Evolutionary conservation across 306 rosid species (phyloP).

Genomic region (Quercus mongolica): DNA sequence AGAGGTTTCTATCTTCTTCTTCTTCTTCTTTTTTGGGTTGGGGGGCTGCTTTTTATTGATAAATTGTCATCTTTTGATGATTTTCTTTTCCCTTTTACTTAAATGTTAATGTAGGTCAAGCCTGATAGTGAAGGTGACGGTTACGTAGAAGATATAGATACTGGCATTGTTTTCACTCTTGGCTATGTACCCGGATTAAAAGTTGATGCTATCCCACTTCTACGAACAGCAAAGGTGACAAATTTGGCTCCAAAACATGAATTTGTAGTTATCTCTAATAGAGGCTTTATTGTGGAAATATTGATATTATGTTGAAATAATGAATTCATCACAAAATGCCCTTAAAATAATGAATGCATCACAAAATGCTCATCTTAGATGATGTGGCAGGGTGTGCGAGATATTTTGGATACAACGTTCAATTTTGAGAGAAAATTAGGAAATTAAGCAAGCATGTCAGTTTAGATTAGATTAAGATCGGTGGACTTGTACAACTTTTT

Average conservation of each 20-base stretch:
- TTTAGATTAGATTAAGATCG: no score
- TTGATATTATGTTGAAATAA: not conserved
- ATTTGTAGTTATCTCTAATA: not conserved
- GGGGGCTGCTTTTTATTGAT: not conserved
- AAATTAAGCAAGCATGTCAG: no score
- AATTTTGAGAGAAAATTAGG: no score
- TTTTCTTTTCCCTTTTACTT: no score
- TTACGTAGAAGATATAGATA: slow-evolving; percentile 1
- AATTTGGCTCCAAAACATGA: not conserved
- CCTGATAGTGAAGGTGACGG: slow-evolving; percentile 9
- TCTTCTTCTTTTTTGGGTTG: not conserved
- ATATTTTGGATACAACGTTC: not conserved
- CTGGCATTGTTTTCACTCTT: slow-evolving; percentile 60
- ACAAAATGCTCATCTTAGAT: not conserved
- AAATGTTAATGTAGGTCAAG: slow-evolving; percentile 27
- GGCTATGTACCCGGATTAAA: slow-evolving; percentile 71
- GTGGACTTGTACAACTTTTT: not conserved
- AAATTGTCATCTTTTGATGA: not conserved
- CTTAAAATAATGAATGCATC: not conserved
- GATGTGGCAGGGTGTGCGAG: not conserved
- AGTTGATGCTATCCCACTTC: slow-evolving; percentile 61
- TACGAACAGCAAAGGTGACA: slow-evolving; percentile 24
- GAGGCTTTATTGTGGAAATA: not conserved
- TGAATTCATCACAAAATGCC: no score
- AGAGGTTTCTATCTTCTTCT: slow-evolving; percentile 23